Conservation (phyloP, 331 rosid genomes). For the Malus hybrid region DNA sequence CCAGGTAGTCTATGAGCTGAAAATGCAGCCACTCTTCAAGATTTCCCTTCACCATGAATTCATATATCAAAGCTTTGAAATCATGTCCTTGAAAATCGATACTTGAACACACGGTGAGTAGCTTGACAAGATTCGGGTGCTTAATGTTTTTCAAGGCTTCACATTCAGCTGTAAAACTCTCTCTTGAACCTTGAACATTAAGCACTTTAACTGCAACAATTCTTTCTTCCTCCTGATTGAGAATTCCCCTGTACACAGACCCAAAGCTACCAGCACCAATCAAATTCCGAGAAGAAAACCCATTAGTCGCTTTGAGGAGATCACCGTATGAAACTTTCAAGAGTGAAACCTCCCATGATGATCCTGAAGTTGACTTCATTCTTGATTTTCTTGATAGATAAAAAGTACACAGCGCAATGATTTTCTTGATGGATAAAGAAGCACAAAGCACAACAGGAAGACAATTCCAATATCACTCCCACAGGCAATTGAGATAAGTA, state of each 20-base stretch:
- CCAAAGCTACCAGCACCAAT: neutral
- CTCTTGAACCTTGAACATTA: no score
- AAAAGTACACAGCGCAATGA: neutral
- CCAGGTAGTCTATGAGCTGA: neutral
- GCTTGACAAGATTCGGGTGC: neutral
- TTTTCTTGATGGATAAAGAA: neutral
- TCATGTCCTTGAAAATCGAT: neutral
- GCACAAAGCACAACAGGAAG: neutral
- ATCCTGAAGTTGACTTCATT: no score
- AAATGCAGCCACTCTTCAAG: constrained; percentile 5
- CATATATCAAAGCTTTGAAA: constrained; percentile 1
- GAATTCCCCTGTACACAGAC: no score
- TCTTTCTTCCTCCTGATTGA: no score
- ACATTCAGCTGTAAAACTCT: no score
- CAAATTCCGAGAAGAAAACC: neutral
- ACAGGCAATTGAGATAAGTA: neutral
- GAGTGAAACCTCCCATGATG: neutral
- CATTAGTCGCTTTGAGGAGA: neutral
- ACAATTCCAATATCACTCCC: neutral
- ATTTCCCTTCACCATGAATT: neutral
- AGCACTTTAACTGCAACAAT: no score
- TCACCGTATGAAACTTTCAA: neutral
- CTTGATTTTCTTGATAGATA: neutral
- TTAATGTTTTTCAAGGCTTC: no score
- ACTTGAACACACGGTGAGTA: neutral